These are phyloP conservation scores for Lentinula lateritia DNA, from an alignment of 768 basidiomycete genomes.

Conservation along the genomic window DNA sequence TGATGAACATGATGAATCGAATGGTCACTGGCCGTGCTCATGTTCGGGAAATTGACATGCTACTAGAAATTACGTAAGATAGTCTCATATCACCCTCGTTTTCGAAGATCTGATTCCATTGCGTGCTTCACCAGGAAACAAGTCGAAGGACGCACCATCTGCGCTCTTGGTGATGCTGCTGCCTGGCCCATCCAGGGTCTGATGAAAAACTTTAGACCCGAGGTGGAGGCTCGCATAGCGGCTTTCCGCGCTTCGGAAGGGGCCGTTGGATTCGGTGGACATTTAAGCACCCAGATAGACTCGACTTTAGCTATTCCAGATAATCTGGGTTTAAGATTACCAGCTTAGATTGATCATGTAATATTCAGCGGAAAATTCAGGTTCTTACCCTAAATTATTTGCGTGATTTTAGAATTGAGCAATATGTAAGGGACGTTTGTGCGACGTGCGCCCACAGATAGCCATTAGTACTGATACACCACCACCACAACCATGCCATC, in stretches of 20 bases:
- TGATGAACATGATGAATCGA: slow-evolving; percentile 99
- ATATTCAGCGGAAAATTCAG: too few relatives aligned
- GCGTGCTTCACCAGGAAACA: slow-evolving; percentile 60
- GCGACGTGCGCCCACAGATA: too few relatives aligned
- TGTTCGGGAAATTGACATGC: slow-evolving; percentile 95
- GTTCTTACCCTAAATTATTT: too few relatives aligned
- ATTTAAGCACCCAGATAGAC: slow-evolving; percentile 61
- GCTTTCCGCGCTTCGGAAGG: slow-evolving; percentile 73
- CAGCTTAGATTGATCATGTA: slow-evolving; percentile 8
- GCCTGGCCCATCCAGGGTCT: slow-evolving; percentile 99
- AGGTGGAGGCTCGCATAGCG: slow-evolving; percentile 85
- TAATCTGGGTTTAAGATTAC: slow-evolving; percentile 56
- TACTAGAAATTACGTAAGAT: slow-evolving; percentile 84
- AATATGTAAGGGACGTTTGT: too few relatives aligned
- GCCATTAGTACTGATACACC: too few relatives aligned
- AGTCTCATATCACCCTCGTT: not conserved
- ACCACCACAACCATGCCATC: too few relatives aligned
- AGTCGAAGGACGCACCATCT: slow-evolving; percentile 95
- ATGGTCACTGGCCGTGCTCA: slow-evolving; percentile 91
- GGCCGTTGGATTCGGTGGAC: slow-evolving; percentile 84
- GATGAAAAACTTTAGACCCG: slow-evolving; percentile 95
- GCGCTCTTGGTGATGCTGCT: slow-evolving; percentile 93
- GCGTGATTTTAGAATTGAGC: too few relatives aligned
- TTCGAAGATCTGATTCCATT: not conserved
- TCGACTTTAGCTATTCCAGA: slow-evolving; percentile 70